phyloP scores from a whole-genome alignment of 305 asterid species.

The Fraxinus platypoda region DNA sequence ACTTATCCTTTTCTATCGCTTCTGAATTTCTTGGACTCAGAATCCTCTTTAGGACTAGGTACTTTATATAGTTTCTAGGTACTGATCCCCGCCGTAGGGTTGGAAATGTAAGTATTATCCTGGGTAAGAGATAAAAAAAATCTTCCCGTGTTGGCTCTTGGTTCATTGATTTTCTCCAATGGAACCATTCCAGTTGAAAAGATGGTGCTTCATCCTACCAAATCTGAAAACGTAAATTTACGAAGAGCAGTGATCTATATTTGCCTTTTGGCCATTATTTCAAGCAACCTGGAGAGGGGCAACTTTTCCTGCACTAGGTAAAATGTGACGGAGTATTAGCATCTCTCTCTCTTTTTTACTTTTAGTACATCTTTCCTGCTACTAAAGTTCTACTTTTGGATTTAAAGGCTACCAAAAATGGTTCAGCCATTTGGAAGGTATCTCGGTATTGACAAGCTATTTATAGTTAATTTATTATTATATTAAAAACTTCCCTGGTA shows the following conservation, averaged over 20 bases:
- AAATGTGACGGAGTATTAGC: slow-evolving; percentile 61
- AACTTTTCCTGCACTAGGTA: slow-evolving; percentile 68
- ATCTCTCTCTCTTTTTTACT: slow-evolving; percentile 52
- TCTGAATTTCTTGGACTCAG: slow-evolving; percentile 34
- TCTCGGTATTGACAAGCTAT: slow-evolving; percentile 57
- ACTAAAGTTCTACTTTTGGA: slow-evolving; percentile 68
- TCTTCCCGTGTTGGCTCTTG: not conserved
- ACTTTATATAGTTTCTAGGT: slow-evolving; percentile 46
- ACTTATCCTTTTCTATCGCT: slow-evolving; percentile 34
- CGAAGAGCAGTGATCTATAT: slow-evolving; percentile 52
- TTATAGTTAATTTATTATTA: slow-evolving; percentile 38
- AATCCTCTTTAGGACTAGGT: slow-evolving; percentile 36
- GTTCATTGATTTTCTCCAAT: slow-evolving; percentile 5
- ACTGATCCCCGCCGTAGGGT: slow-evolving; percentile 35
- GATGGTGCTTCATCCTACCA: slow-evolving; percentile 53
- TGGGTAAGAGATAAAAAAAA: slow-evolving; percentile 32
- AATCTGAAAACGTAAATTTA: slow-evolving; percentile 54
- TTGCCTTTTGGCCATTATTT: slow-evolving; percentile 60
- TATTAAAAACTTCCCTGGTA: slow-evolving; percentile 71
- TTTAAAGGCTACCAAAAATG: slow-evolving; percentile 70
- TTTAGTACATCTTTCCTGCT: slow-evolving; percentile 57
- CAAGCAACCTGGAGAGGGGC: slow-evolving; percentile 60
- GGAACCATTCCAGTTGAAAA: slow-evolving; percentile 41
- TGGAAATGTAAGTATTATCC: slow-evolving; percentile 40
- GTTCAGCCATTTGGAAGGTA: slow-evolving; percentile 73